Base-by-base conservation (phyloP, 1,139 yeast species). In the Zygoascus sp. region DNA sequence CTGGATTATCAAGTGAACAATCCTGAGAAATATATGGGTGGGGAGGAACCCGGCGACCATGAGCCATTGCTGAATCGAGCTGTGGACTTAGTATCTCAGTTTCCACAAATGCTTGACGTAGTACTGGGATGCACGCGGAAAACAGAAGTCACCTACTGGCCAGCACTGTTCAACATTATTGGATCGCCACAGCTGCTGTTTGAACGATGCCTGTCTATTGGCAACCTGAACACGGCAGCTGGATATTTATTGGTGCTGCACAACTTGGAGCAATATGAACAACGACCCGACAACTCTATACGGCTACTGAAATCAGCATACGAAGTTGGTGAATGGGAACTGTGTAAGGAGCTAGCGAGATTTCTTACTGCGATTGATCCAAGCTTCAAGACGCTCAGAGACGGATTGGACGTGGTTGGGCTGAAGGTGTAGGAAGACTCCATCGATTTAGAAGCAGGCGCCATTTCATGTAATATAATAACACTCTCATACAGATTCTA, bases 81-180 rank as follows among this genome's bases (percentile, higher is more conserved):
- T 7, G 55, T 60, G 5, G 53, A 55, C 16, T 57, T 69, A 38
- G 58, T 66, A 13, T 49, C 55, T 13, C 57, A 63, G 42, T 65
- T 68, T 37, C 69, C 72, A 0, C 65, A 66, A 38, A 60, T 60
- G 53, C 67, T 79, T 2, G 77, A 72, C 39, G 75, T 79, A 13
- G 65, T 79, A 10, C 76, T 80, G 16, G 77, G 78, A 20, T 77
- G 82, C 60, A 67, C 85, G 25, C 72, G 88, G 51, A 83, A 83
- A 57, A 81, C 81, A 15, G 92, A 83, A 57, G 71, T 75, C 19
- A 74, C 75, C 45, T 76, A 77, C 53, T 83, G 90, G 90, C 64
- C 69, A 13, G 64, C 64, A 17, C 67, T 82, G 32, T 80, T 83
- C 56, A 59, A 64, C 5, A 62, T 65, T 1, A 60, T 64, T 3